Percentiles rank a stretch among this genome's conserved stretches.
phyloP scores from a whole-genome alignment of 257 asterid species.

The Solanum arcanum region DNA sequence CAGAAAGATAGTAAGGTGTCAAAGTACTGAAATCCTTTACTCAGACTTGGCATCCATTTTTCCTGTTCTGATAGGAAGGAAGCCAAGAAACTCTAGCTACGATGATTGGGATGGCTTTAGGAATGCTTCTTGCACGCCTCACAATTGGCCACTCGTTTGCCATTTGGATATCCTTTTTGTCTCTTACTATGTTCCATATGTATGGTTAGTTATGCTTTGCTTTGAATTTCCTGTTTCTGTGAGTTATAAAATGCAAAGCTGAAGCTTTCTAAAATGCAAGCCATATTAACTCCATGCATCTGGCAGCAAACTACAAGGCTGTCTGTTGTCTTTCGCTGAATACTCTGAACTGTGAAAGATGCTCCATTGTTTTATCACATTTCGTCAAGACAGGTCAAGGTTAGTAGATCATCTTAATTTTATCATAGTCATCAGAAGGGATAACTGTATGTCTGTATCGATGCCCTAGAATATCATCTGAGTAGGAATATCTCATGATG shows the following conservation, averaged over 20 bases:
- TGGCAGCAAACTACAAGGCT: slow-evolving; percentile 85
- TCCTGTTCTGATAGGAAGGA: slow-evolving; percentile 57
- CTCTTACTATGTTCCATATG: slow-evolving; percentile 93
- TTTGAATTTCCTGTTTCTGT: slow-evolving; percentile 2
- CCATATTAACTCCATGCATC: slow-evolving; percentile 5
- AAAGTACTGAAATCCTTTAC: not conserved
- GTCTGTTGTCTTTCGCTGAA: slow-evolving; percentile 76
- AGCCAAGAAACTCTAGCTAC: slow-evolving; percentile 98
- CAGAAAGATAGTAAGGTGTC: not conserved
- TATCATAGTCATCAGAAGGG: not conserved
- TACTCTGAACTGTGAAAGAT: slow-evolving; percentile 73
- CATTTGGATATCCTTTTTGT: slow-evolving; percentile 85
- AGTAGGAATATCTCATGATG: not conserved
- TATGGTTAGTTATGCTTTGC: slow-evolving; percentile 77
- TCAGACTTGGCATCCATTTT: not conserved
- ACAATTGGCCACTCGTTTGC: slow-evolving; percentile 67
- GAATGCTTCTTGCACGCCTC: slow-evolving; percentile 82
- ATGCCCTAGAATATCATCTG: not conserved
- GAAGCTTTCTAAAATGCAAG: slow-evolving; percentile 8
- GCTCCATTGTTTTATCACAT: slow-evolving; percentile 56
- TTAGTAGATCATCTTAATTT: slow-evolving; percentile 15
- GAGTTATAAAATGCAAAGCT: not conserved
- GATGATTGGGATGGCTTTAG: slow-evolving; percentile 94
- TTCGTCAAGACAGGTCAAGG: slow-evolving; percentile 77
- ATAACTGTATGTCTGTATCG: not conserved